phyloP scores from a whole-genome alignment of 805 yeast species.

The Candida tibetensis region DNA sequence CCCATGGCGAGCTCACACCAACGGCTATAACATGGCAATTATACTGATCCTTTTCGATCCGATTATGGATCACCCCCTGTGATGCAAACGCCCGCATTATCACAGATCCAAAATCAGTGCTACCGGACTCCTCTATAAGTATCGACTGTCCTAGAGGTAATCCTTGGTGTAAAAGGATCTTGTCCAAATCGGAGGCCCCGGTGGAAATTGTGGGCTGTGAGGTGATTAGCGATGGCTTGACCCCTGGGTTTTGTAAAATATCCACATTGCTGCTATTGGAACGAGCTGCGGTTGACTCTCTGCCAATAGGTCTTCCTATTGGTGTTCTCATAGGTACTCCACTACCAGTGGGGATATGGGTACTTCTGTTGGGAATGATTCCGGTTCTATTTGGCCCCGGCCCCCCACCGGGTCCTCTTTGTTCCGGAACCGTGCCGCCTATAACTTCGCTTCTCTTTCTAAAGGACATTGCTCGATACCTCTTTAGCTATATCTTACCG shows the following conservation, averaged over 20 bases:
- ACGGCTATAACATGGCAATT: constrained; percentile 61
- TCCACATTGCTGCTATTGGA: not conserved
- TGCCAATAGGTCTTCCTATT: not conserved
- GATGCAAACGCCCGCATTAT: constrained; percentile 67
- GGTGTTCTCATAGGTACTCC: constrained; percentile 19
- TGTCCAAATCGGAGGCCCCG: constrained; percentile 75
- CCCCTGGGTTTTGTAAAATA: constrained; percentile 31
- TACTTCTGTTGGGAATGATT: not conserved
- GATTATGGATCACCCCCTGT: constrained; percentile 69
- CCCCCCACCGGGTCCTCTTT: no score
- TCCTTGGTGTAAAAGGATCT: constrained; percentile 75
- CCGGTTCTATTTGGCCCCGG: no score
- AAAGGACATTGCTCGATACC: constrained; percentile 32
- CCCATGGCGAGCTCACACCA: constrained; percentile 58
- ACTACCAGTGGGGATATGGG: not conserved
- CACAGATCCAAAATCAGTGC: constrained; percentile 82
- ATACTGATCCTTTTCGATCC: constrained; percentile 37
- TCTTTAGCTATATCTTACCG: no score
- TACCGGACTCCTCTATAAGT: constrained; percentile 76
- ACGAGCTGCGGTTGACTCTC: constrained; percentile 1
- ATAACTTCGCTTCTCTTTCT: constrained; percentile 42
- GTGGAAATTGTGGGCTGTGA: constrained; percentile 78
- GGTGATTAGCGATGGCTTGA: constrained; percentile 73
- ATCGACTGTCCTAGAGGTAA: constrained; percentile 74
- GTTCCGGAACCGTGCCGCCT: constrained; percentile 11